Conservation (phyloP, 257 asterid species). For the Primulina eburnea region DNA sequence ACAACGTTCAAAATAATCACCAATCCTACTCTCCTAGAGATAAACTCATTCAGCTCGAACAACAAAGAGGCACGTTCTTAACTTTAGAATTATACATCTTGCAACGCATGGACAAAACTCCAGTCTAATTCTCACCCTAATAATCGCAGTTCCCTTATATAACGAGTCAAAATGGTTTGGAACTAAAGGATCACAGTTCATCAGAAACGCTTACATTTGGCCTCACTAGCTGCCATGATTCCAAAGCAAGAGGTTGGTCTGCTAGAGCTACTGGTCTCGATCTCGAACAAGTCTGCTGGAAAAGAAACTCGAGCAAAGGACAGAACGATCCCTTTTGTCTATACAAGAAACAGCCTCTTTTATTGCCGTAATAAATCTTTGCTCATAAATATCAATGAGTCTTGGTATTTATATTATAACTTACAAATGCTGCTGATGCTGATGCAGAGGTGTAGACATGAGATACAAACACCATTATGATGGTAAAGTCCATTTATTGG, state of each 20-base stretch:
- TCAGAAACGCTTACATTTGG: constrained; percentile 36
- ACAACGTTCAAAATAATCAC: constrained; percentile 39
- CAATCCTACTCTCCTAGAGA: constrained; percentile 77
- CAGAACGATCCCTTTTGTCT: constrained; percentile 57
- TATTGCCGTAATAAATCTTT: constrained; percentile 38
- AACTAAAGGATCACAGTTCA: constrained; percentile 2
- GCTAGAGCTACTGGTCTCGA: constrained; percentile 41
- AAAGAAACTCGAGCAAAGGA: constrained; percentile 33
- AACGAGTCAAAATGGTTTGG: constrained; percentile 30
- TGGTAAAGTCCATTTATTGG: constrained; percentile 51
- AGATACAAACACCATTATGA: constrained; percentile 23
- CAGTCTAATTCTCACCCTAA: constrained; percentile 22
- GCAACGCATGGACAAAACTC: background rate
- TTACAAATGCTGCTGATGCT: constrained; percentile 23
- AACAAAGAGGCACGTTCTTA: constrained; percentile 69
- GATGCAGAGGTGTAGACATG: constrained; percentile 52
- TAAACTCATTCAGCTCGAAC: constrained; percentile 78
- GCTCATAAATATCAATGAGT: background rate
- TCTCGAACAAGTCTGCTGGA: constrained; percentile 78
- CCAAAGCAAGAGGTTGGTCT: constrained; percentile 66
- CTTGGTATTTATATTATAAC: background rate
- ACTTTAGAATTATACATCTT: constrained; percentile 19
- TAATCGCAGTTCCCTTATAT: constrained; percentile 57
- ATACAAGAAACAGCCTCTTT: constrained; percentile 49
- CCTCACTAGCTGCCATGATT: constrained; percentile 64